Percentiles rank a stretch among this genome's conserved stretches.
Conservation (phyloP, 106 monocot species). For the Dendrobium officinale region DNA sequence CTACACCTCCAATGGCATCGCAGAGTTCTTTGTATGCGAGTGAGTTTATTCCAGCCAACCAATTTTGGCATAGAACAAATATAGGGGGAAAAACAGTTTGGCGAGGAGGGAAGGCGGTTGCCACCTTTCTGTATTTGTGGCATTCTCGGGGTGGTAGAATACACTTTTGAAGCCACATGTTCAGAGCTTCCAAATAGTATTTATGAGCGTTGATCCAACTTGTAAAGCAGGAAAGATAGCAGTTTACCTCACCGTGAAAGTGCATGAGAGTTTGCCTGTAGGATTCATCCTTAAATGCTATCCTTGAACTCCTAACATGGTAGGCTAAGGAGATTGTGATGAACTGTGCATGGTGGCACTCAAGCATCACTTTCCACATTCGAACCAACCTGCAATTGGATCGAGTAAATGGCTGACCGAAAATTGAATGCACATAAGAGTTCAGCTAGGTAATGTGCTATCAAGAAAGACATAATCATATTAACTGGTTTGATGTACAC, state of each 20-base stretch:
- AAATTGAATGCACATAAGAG: too few relatives aligned
- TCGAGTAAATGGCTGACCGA: too few relatives aligned
- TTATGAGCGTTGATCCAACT: slow-evolving; percentile 47
- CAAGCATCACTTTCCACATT: slow-evolving; percentile 88
- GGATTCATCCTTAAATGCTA: slow-evolving; percentile 15
- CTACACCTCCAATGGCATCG: slow-evolving; percentile 28
- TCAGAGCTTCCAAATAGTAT: slow-evolving; percentile 50
- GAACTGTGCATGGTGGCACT: slow-evolving; percentile 79
- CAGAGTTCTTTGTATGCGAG: slow-evolving; percentile 46
- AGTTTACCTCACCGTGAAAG: slow-evolving; percentile 44
- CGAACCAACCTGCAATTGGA: slow-evolving; percentile 37
- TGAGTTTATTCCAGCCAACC: slow-evolving; percentile 41
- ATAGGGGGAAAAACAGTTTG: slow-evolving; percentile 69
- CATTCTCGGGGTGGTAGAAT: slow-evolving; percentile 50
- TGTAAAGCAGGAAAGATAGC: slow-evolving; percentile 43
- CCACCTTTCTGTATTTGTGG: slow-evolving; percentile 25
- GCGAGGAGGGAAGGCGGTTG: slow-evolving; percentile 30
- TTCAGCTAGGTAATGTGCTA: not conserved
- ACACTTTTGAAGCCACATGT: slow-evolving; percentile 77
- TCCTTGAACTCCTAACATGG: slow-evolving; percentile 33
- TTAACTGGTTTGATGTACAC: too few relatives aligned
- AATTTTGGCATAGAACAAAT: slow-evolving; percentile 62
- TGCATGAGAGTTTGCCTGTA: slow-evolving; percentile 35
- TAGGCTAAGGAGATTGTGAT: slow-evolving; percentile 92
- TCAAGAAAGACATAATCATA: too few relatives aligned